Evolutionary conservation across 2,329 filamentous ascomycete species (phyloP).

Genomic region (Monilinia fructicola): DNA sequence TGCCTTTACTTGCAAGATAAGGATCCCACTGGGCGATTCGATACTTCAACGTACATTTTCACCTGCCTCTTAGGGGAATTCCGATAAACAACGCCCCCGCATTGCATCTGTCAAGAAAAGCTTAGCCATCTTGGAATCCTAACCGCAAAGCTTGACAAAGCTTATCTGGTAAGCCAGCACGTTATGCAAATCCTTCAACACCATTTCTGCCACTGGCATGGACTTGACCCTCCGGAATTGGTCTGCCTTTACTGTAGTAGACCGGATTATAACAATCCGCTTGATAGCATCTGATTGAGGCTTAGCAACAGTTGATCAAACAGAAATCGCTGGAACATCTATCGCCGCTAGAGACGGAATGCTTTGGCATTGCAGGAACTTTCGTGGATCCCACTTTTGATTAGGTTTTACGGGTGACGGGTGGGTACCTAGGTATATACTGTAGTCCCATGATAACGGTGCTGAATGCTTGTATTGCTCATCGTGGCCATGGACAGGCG

Average conservation of each 20-base stretch:
- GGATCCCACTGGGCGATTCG: background rate
- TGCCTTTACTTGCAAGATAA: background rate
- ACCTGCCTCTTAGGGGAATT: conserved; percentile 10
- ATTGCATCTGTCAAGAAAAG: conserved; percentile 11
- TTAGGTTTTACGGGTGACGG: background rate
- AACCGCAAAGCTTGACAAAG: conserved; percentile 5
- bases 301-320: background rate
- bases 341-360: background rate
- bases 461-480: conserved; percentile 1
- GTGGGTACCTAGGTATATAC: too few relatives aligned
- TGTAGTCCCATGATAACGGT: background rate
- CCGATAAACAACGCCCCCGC: conserved; percentile 1
- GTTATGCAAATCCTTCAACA: background rate
- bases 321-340: background rate
- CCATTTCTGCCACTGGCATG: background rate
- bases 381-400: conserved; percentile 11
- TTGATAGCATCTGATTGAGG: background rate
- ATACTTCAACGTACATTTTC: background rate
- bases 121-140: conserved; percentile 1
- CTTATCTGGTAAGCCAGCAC: background rate
- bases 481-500: background rate
- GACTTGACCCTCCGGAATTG: background rate
- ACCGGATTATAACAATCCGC: background rate
- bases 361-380: background rate
- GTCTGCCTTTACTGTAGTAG: background rate